Evolutionary conservation across 306 rosid genomes (phyloP), one percentile per base, ranked within the genome.

Genomic region (Cucurbita maxima): DNA sequence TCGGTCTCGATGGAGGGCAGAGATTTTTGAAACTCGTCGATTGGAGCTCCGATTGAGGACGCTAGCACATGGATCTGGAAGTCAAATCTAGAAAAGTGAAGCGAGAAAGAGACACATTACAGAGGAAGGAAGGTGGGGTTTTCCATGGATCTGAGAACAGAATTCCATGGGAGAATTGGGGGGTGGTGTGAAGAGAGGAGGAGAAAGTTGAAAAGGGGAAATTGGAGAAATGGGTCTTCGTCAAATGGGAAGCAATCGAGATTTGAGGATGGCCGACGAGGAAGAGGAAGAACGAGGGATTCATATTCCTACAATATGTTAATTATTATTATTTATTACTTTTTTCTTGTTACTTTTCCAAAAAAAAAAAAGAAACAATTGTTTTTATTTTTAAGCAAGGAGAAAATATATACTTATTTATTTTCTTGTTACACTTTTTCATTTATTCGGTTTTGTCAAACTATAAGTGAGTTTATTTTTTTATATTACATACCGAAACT

Each of bases 101-200:
- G 73, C 45, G 70, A 57, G 71, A 63, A 80, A 56, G 14, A 25
- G 47, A 25, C 51, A 30, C 53, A 63, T 72, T 79, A 80, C 30
- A 50, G 62, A 60, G 68, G 67, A 75, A 71, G 40, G 74, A 15
- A 61, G 71, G 82, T 38, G 34, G 63, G 63, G 51, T 72, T 76
- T 30, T 51, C 84, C 89, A 88, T 88, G 97, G 97, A 91, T 91
- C 90, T 88, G 85, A 71, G 70, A 54, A 81, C 83, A 68, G 53
- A 76, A 62, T 8, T 68, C 62, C 96, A 91, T 88, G 76, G 89
- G 79, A 40, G 37, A 30, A 30, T 30, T 55, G 37, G 36, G 37
- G 7, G 36, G 72, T 25, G 25, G 25, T 25, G 4, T 6, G 48
- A 8, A 34, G 66, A 19, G n/a, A 20, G 14, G 34, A 11, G 44